Base-by-base conservation (phyloP, 2,329 filamentous ascomycete species). In the Berkeleyomyces basicola region DNA sequence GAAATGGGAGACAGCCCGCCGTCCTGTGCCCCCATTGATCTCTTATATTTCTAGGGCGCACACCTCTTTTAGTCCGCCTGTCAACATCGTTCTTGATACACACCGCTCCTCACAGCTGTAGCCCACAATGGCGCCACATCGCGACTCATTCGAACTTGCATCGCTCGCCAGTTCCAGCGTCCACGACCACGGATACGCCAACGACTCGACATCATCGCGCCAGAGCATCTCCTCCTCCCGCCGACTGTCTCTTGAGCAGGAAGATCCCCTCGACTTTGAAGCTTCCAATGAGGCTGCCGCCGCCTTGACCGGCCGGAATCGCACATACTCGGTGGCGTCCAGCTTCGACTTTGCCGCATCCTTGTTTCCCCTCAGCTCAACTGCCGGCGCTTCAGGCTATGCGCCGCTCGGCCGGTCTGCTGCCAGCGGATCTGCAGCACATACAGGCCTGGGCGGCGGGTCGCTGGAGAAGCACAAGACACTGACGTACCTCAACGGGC, bases 341-440 rank as follows among this genome's bases (percentile, higher is more conserved):
- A 90, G 88, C 61, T 99, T 99, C 74, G 92, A 97, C 75, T 96
- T 96, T 72, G 86, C 88, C n/a, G 84, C 87, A 63, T 95, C 90
- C 68, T 79, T 99, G 53, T 97, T 96, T 70, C 93, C 93, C 0
- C 78, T 99, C 58, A 93, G 90, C 60, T 90, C 91, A 57, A 92
- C 89, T 0, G 78, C 86, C 3, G 83, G 79, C 5, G 79, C 79
- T 55, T 74, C 82, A 62, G 83, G 87, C 46, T 99, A 99, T 74
- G 88, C 91, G 49, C 89, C 90, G 10, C 79, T 99, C 14, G 92
- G 90, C 42, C 85, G 86, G 36, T 84, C 90, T 44, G 84, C 83
- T 4, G 81, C 84, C 10, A 72, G 77, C 7, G 74, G 76, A 39
- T 70, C 74, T 10, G 70, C 71, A 7, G 37, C 49, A 4, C 53